These are phyloP conservation scores for Cordia subcordata DNA, from an alignment of 257 asterid genomes.

Conservation along the genomic window DNA sequence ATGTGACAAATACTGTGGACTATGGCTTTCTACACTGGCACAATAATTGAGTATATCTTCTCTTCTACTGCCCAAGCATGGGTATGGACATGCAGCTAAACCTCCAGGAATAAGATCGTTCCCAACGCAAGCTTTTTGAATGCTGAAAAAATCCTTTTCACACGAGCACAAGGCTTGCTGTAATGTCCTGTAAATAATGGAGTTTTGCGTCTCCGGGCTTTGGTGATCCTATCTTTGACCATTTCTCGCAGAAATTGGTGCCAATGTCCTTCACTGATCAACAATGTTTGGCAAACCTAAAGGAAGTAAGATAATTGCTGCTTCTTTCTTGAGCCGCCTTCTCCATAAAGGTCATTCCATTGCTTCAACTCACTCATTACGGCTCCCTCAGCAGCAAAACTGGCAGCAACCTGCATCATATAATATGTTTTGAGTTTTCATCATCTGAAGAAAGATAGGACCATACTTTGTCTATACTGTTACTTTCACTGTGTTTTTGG, in stretches of 20 bases:
- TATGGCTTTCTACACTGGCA: no score
- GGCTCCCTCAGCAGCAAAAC: conserved; percentile 91
- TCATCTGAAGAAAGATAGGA: neutral
- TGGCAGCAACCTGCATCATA: conserved; percentile 76
- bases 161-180: neutral
- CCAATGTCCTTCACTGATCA: neutral
- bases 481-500: no score
- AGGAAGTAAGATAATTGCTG: conserved; percentile 80
- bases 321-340: conserved; percentile 92
- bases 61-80: neutral
- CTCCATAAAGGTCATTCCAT: conserved; percentile 93
- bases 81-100: neutral
- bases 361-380: conserved; percentile 86
- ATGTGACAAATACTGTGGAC: neutral
- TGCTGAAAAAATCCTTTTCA: no score
- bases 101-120: neutral
- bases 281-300: conserved; percentile 18
- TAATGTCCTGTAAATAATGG: no score
- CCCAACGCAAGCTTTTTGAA: neutral
- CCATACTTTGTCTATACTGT: no score
- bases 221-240: neutral
- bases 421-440: neutral
- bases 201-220: neutral
- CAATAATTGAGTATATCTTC: no score
- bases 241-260: neutral